These are phyloP conservation scores for Graphium sp. DNA, from an alignment of 2,329 filamentous ascomycete species.

Conservation along the genomic window DNA sequence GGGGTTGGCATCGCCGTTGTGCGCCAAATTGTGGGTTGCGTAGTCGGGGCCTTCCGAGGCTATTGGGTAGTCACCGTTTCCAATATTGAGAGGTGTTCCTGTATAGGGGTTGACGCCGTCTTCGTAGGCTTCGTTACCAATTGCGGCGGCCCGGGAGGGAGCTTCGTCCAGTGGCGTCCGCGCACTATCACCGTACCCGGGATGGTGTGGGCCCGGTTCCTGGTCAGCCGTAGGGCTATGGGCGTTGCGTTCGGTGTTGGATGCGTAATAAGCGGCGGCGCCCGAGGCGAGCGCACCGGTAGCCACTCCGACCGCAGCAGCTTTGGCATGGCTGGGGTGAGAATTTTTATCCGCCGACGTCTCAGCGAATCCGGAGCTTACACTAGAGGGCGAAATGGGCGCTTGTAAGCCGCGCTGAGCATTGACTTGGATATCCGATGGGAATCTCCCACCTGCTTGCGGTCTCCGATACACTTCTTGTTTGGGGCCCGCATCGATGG, in stretches of 20 bases:
- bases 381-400: conserved; percentile 65
- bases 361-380: conserved; percentile 43
- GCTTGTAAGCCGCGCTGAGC: conserved; percentile 62
- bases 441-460: conserved; percentile 90
- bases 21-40: conserved; percentile 5
- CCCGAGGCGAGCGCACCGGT: background rate
- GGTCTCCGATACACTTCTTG: conserved; percentile 48
- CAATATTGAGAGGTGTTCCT: conserved; percentile 22
- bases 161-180: conserved; percentile 28
- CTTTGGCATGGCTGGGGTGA: background rate
- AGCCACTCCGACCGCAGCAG: background rate
- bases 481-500: conserved; percentile 33
- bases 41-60: too few species aligned
- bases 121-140: conserved; percentile 30
- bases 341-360: background rate
- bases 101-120: conserved; percentile 43
- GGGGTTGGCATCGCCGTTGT: conserved; percentile 5
- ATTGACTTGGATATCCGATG: conserved; percentile 80
- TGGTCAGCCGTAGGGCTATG: background rate
- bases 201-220: conserved; percentile 5
- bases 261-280: background rate
- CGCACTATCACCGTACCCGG: conserved; percentile 27
- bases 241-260: background rate
- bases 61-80: too few species aligned
- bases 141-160: conserved; percentile 30